Evolutionary conservation across 257 asterid species (phyloP), one percentile per base, ranked within the genome.

Genomic region (Petunia secreta): DNA sequence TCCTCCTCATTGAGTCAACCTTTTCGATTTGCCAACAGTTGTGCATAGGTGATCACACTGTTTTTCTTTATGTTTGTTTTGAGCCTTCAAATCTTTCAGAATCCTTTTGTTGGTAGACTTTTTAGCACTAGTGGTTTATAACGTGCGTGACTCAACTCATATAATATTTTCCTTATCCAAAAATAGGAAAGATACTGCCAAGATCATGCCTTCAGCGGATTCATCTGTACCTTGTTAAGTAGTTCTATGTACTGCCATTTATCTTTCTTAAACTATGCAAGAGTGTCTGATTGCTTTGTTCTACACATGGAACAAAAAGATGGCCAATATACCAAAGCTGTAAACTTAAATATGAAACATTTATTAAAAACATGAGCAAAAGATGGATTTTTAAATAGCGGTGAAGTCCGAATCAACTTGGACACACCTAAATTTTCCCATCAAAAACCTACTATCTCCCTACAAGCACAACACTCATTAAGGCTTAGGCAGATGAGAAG

Each of bases 81-180:
- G 3, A 13, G 11, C 11, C 25, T 9, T 52, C 25, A 69, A 16
- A 69, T 69, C 59, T 69, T 46, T 25, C 10, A 46, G 59, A 69
- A 69, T 69, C 77, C 57, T 46, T 38, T 46, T 3, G 10, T 44
- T 10, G 59, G 59, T 69, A 69, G 76, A 69, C 43, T 64, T 64
- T 46, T 16, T 48, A 46, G 77, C 9, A 57, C 39, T 2, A 4
- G 16, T 46, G 39, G 41, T 69, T 69, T 25, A 25, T 16, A 48
- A 69, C 77, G 77, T 46, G 59, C 59, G 36, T 25, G 1, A 69
- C 77, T 69, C 59, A 25, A 8, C 37, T 62, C 67, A 8, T 34
- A 6, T 36, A 69, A 44, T 69, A 69, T 46, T 69, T 16, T 69
- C 10, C 59, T 69, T 25, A 46, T 34, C 77, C 77, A 25, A 9